Conservation (phyloP, 805 yeast genomes). For the Ogataea siamensis region DNA sequence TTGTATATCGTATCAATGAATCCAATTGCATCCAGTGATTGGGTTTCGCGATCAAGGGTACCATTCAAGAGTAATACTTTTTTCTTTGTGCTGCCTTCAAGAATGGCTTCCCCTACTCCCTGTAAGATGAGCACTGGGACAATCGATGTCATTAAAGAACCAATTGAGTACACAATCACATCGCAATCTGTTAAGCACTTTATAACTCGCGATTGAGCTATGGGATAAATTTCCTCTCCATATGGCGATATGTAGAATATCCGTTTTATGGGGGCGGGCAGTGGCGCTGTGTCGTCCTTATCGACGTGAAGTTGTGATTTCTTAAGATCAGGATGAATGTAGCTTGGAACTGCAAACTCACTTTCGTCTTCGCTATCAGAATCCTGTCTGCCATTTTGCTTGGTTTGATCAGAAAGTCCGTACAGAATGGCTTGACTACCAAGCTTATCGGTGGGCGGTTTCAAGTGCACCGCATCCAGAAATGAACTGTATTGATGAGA, state of each 20-base stretch:
- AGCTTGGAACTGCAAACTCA: slow-evolving; percentile 64
- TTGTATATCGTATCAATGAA: slow-evolving; percentile 55
- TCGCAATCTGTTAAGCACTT: slow-evolving; percentile 49
- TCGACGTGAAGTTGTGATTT: slow-evolving; percentile 73
- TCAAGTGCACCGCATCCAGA: neutral
- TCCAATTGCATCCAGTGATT: slow-evolving; percentile 58
- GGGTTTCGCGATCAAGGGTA: slow-evolving; percentile 74
- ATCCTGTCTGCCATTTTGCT: neutral
- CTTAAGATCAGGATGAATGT: slow-evolving; percentile 74
- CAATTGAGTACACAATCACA: slow-evolving; percentile 72
- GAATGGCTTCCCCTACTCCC: slow-evolving; percentile 68
- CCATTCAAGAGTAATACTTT: slow-evolving; percentile 74
- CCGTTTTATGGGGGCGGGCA: slow-evolving; percentile 71
- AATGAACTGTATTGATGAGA: neutral
- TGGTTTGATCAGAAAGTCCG: slow-evolving; percentile 13
- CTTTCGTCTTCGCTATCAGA: slow-evolving; percentile 26
- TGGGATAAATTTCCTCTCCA: slow-evolving; percentile 82
- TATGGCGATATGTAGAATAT: slow-evolving; percentile 81
- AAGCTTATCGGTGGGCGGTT: slow-evolving; percentile 5
- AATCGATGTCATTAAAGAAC: slow-evolving; percentile 85
- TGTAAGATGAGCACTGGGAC: slow-evolving; percentile 72
- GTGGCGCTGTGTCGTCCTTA: slow-evolving; percentile 56
- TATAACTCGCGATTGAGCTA: slow-evolving; percentile 62
- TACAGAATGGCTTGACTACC: slow-evolving; percentile 22
- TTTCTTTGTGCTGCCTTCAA: slow-evolving; percentile 22